phyloP scores from a whole-genome alignment of 306 rosid species.

The Bauhinia variegata region DNA sequence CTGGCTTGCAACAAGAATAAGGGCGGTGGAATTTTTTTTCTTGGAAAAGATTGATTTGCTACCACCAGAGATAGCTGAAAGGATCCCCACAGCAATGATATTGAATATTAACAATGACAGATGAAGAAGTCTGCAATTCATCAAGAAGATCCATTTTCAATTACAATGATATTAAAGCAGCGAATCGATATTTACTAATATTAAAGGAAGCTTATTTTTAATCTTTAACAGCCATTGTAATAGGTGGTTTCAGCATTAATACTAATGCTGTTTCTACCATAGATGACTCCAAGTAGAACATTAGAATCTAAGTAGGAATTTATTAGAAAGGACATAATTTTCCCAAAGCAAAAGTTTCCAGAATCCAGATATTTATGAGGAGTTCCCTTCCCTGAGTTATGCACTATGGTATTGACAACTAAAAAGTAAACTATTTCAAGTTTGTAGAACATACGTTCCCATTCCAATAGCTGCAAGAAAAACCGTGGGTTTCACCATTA shows the following conservation, averaged over 20 bases:
- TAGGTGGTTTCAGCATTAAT: constrained; percentile 4
- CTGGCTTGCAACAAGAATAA: constrained; percentile 84
- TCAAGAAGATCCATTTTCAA: constrained; percentile 33
- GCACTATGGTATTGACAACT: constrained; percentile 8
- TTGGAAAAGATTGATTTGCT: constrained; percentile 59
- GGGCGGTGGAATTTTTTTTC: constrained; percentile 67
- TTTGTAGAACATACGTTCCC: constrained; percentile 64
- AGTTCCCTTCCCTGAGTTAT: constrained; percentile 2
- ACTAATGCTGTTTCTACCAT: not conserved
- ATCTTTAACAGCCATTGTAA: not conserved
- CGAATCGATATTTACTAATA: constrained; percentile 1
- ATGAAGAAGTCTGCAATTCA: constrained; percentile 76
- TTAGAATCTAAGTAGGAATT: not conserved
- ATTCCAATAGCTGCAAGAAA: constrained; percentile 88
- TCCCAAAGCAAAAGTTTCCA: constrained; percentile 1
- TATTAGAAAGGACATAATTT: not conserved
- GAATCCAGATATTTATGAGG: not conserved
- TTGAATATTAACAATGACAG: constrained; percentile 67
- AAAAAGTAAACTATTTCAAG: constrained; percentile 26
- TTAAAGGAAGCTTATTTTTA: not conserved
- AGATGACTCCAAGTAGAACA: not conserved
- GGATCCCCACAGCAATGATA: constrained; percentile 46
- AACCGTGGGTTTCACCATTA: constrained; percentile 78
- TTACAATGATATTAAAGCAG: constrained; percentile 12
- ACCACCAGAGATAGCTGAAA: constrained; percentile 69